Percentiles rank a stretch among this genome's conserved stretches.
These are phyloP conservation scores for Rhizoctonia solani DNA, from an alignment of 1,284 basidiomycete genomes.

Conservation along the genomic window DNA sequence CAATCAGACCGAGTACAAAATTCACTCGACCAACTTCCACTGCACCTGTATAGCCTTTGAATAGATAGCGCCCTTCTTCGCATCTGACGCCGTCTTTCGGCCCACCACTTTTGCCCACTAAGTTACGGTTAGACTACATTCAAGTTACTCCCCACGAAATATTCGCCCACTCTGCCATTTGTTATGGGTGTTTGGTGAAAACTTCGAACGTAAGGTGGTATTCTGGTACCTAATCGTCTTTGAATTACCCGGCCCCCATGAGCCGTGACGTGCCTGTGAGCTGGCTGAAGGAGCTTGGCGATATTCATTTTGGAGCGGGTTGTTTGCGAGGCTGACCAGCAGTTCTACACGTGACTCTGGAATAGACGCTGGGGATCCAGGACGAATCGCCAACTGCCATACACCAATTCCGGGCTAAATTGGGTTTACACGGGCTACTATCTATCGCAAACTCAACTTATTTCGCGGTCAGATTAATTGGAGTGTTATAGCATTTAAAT, in stretches of 20 bases:
- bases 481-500: no score
- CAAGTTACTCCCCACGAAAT: background rate
- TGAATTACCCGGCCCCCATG: no score
- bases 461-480: no score
- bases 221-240: no score
- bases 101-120: slow-evolving; percentile 30
- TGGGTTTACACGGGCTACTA: no score
- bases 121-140: no score
- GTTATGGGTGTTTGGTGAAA: slow-evolving; percentile 17
- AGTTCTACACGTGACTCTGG: no score
- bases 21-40: background rate
- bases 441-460: no score
- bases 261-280: background rate
- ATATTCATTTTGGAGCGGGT: background rate
- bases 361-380: no score
- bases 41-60: slow-evolving; percentile 21
- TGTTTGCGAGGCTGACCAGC: background rate
- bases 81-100: slow-evolving; percentile 7
- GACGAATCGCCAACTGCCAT: no score
- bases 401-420: no score
- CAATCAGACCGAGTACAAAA: background rate
- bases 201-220: background rate
- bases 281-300: background rate
- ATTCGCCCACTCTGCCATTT: slow-evolving; percentile 1
- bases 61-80: slow-evolving; percentile 22